Evolutionary conservation across 768 basidiomycete species (phyloP), one percentile per base, ranked within the genome.

Genomic region (Mycena indigotica): DNA sequence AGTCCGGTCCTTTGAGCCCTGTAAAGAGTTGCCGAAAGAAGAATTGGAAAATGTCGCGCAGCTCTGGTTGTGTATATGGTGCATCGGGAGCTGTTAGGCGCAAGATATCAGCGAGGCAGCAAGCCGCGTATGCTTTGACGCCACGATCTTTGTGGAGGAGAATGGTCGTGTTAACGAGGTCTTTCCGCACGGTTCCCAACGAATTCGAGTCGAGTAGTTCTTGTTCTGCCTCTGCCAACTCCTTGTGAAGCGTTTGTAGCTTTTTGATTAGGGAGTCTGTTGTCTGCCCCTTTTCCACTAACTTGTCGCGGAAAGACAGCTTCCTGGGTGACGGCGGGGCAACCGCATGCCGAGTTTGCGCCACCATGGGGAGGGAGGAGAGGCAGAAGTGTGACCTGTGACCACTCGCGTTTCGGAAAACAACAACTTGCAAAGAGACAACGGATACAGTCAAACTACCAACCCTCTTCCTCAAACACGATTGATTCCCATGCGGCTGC

Each of bases 21-120:
- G 78, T 79, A 2, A 80, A 76, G 55, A 99, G 86, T 70, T 97
- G 96, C 30, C 85, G 79, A 69, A 94, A 87, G 82, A 98, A 93
- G 80, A 99, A 98, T 65, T 94, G 86, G 73, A 99, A 99, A 69
- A 98, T 95, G 72, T 97, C 94, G 77, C 91, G 82, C 30, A 98
- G 84, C 70, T 98, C 92, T 48, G 81, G 73, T 50, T 88, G 86
- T 15, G 88, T 95, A 70, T 96, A 98, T 13, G 97, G 97, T 23
- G 97, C 95, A 71, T 98, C 94, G 1, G 97, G 97, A 1, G 97
- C 97, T 70, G 93, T 98, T 35, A 98, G 82, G 40, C 94, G 77
- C 57, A 99, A 85, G 53, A 98, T 80, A 71, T 99, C 95, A 1
- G 95, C 95, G 32, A 99, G 81, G 73, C 95, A 98, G 72, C 93